These are phyloP conservation scores for Hanseniaspora guilliermondii DNA, from an alignment of 805 yeast genomes.

Conservation along the genomic window DNA sequence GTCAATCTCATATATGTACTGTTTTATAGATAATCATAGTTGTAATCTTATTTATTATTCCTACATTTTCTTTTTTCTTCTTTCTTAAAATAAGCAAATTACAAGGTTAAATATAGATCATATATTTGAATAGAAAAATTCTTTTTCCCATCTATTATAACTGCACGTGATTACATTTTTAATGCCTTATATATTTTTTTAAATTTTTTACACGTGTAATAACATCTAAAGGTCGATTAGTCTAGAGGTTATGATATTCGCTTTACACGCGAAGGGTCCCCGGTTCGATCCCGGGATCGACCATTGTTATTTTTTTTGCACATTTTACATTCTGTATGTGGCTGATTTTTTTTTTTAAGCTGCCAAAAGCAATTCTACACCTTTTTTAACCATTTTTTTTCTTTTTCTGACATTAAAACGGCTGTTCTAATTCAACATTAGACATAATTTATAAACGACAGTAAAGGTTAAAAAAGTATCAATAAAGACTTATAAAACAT, in stretches of 20 bases:
- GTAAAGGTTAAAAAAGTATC: too few relatives aligned
- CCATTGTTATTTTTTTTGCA: constrained; percentile 15
- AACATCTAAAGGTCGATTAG: constrained; percentile 25
- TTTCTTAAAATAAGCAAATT: too few relatives aligned
- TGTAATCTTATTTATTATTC: too few relatives aligned
- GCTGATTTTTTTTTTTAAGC: not conserved
- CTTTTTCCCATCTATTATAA: too few relatives aligned
- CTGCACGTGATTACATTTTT: not conserved
- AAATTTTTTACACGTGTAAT: not conserved
- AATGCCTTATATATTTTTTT: not conserved
- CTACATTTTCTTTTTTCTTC: too few relatives aligned
- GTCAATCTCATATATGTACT: too few relatives aligned
- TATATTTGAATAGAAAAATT: too few relatives aligned
- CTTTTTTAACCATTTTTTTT: not conserved
- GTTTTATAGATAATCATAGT: too few relatives aligned
- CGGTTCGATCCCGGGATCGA: constrained; percentile 31
- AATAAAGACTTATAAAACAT: too few relatives aligned
- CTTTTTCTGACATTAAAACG: not conserved
- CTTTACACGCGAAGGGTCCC: constrained; percentile 31
- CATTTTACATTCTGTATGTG: not conserved
- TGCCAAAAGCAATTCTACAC: not conserved
- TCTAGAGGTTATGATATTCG: constrained; percentile 30
- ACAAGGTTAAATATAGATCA: too few relatives aligned
- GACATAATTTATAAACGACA: constrained; percentile 8
- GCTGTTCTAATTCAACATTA: not conserved